These are phyloP conservation scores for Hymenoscyphus repandus DNA, from an alignment of 2,329 filamentous ascomycete genomes.

Conservation along the genomic window DNA sequence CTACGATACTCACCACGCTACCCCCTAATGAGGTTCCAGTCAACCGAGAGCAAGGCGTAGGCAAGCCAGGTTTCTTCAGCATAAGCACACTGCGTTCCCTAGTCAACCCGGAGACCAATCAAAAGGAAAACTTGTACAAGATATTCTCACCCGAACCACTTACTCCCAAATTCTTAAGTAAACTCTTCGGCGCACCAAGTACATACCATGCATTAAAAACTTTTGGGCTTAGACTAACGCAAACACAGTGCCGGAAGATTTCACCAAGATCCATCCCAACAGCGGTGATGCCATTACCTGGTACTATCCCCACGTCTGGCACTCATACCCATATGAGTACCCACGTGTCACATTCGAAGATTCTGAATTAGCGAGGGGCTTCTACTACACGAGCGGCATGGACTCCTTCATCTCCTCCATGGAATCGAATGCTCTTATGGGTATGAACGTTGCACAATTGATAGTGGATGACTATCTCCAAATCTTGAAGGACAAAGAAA, in stretches of 20 bases:
- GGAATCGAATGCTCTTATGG: slow-evolving; percentile 93
- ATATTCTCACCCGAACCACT: slow-evolving; percentile 55
- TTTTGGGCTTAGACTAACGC: slow-evolving; percentile 27
- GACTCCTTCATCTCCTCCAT: slow-evolving; percentile 96
- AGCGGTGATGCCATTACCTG: slow-evolving; percentile 62
- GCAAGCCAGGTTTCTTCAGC: slow-evolving; percentile 76
- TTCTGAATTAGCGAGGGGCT: slow-evolving; percentile 56
- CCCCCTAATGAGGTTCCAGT: slow-evolving; percentile 44
- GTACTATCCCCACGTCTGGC: slow-evolving; percentile 72
- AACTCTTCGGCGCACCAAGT: slow-evolving; percentile 40
- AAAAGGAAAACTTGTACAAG: slow-evolving; percentile 57
- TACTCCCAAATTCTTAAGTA: slow-evolving; percentile 47
- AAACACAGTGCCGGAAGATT: slow-evolving; percentile 21
- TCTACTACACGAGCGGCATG: slow-evolving; percentile 73
- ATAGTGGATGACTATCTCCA: slow-evolving; percentile 56
- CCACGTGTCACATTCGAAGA: slow-evolving; percentile 87
- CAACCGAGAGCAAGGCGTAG: slow-evolving; percentile 53
- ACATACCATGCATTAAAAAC: background rate
- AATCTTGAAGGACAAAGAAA: slow-evolving; percentile 9
- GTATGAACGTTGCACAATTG: slow-evolving; percentile 73
- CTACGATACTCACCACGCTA: slow-evolving; percentile 78
- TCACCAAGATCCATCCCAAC: slow-evolving; percentile 17
- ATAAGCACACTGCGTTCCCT: slow-evolving; percentile 67
- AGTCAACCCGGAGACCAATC: slow-evolving; percentile 52
- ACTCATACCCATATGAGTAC: slow-evolving; percentile 80